phyloP scores from a whole-genome alignment of 257 asterid genomes.

The Solanum paucissectum region DNA sequence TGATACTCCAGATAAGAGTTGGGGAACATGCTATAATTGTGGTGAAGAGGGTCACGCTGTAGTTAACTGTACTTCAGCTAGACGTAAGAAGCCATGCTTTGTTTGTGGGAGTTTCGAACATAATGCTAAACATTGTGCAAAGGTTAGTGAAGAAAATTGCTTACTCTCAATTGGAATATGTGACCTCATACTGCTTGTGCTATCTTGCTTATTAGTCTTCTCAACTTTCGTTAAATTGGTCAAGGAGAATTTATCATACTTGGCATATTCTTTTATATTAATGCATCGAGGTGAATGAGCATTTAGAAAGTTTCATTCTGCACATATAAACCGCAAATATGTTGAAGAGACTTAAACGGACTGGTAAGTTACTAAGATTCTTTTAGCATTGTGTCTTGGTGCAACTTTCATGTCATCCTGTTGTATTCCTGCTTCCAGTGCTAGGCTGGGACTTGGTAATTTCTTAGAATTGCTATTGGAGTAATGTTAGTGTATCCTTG shows the following conservation, averaged over 20 bases:
- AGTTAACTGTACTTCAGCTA: constrained; percentile 70
- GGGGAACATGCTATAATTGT: constrained; percentile 96
- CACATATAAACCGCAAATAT: neutral
- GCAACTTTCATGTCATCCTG: neutral
- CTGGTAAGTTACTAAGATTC: neutral
- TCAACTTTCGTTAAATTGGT: neutral
- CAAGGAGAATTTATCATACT: neutral
- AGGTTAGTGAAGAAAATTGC: constrained; percentile 34
- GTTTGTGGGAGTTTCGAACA: constrained; percentile 94
- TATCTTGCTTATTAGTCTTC: neutral
- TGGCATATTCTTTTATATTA: neutral
- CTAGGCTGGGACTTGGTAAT: neutral
- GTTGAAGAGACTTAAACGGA: neutral
- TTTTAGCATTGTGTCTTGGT: neutral
- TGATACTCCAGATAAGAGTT: constrained; percentile 81
- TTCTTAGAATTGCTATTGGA: neutral
- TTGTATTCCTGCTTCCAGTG: neutral
- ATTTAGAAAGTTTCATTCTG: neutral
- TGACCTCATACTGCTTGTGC: neutral
- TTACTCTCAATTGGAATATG: neutral
- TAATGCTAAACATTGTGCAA: constrained; percentile 61
- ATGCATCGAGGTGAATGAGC: neutral
- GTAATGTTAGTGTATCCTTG: neutral
- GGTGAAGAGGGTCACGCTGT: constrained; percentile 91
- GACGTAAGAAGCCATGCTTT: constrained; percentile 89